Percentiles rank a stretch among this genome's conserved stretches.
Evolutionary conservation across 192 early-diverging fungal species (phyloP).

Genomic region (Umbelopsis vinacea): DNA sequence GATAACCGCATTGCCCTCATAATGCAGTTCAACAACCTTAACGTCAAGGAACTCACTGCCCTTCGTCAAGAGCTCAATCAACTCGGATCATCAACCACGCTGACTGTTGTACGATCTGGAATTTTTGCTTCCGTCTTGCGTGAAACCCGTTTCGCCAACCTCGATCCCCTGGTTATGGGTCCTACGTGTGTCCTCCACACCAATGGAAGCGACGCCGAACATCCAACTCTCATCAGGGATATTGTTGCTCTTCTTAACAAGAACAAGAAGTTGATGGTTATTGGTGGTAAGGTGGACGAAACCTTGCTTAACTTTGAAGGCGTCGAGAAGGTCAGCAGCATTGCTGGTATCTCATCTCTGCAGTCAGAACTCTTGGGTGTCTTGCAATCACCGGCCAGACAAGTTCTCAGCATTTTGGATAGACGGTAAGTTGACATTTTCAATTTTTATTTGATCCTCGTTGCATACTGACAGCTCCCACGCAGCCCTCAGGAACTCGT

Average conservation of each 20-base stretch:
- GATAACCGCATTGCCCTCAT: constrained; percentile 58
- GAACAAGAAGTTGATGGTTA: constrained; percentile 57
- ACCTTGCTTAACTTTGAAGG: constrained; percentile 53
- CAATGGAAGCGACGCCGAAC: constrained; percentile 44
- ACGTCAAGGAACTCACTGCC: constrained; percentile 52
- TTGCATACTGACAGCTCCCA: background rate
- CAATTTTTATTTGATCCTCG: background rate
- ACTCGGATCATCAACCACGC: constrained; percentile 32
- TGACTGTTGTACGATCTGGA: constrained; percentile 51
- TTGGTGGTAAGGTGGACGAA: constrained; percentile 62
- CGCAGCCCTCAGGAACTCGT: constrained; percentile 15
- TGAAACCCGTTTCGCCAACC: constrained; percentile 49
- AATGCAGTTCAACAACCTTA: constrained; percentile 66
- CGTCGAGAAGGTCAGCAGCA: constrained; percentile 49
- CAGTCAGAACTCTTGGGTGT: constrained; percentile 51
- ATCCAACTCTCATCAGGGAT: constrained; percentile 43
- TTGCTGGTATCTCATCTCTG: constrained; percentile 52
- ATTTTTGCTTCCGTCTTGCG: constrained; percentile 53
- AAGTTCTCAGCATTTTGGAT: constrained; percentile 42
- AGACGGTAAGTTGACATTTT: constrained; percentile 25
- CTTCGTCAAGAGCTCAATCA: constrained; percentile 50
- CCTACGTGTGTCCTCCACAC: constrained; percentile 57
- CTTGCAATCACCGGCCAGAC: constrained; percentile 37
- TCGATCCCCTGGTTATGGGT: constrained; percentile 53
- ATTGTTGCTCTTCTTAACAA: constrained; percentile 49